phyloP scores from a whole-genome alignment of 139 green algal species.

The Chlamydomonas applanata region DNA sequence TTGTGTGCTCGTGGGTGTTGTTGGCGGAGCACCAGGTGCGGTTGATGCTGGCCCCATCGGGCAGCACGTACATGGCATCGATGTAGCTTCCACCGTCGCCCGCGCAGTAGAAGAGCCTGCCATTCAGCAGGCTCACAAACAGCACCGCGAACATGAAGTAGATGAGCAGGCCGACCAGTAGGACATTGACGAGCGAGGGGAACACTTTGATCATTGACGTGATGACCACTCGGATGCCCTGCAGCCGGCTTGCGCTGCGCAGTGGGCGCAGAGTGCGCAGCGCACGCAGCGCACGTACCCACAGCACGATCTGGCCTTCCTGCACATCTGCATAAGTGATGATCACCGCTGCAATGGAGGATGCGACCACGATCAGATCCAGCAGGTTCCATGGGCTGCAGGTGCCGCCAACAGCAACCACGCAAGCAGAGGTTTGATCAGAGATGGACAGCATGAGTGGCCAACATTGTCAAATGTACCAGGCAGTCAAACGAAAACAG shows the following conservation, averaged over 20 bases:
- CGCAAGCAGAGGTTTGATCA: too few relatives aligned
- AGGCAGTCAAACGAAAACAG: too few relatives aligned
- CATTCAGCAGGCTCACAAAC: slow-evolving; percentile 45
- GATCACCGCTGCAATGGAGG: too few relatives aligned
- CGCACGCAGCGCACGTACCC: slow-evolving; percentile 37
- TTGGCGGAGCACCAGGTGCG: slow-evolving; percentile 18
- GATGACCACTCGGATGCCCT: slow-evolving; percentile 53
- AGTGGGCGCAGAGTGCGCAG: slow-evolving; percentile 61
- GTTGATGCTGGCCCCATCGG: slow-evolving; percentile 41
- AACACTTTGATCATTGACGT: slow-evolving; percentile 57
- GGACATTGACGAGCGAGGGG: slow-evolving; percentile 59
- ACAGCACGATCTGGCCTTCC: not conserved
- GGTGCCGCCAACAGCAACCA: too few relatives aligned
- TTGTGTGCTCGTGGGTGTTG: not conserved
- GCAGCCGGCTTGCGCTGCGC: slow-evolving; percentile 42
- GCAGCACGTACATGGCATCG: slow-evolving; percentile 35
- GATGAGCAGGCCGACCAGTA: slow-evolving; percentile 65
- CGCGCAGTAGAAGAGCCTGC: slow-evolving; percentile 37
- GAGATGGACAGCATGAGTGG: too few relatives aligned
- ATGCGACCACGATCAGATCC: too few relatives aligned
- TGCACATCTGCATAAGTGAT: too few relatives aligned
- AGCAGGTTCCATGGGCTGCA: too few relatives aligned
- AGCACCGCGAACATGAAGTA: slow-evolving; percentile 73
- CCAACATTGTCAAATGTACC: too few relatives aligned
- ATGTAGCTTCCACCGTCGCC: slow-evolving; percentile 19